Percentiles rank a stretch among this genome's conserved stretches.
These are phyloP conservation scores for Paramecium sonneborni DNA, from an alignment of 73 alveolate genomes.

Conservation along the genomic window DNA sequence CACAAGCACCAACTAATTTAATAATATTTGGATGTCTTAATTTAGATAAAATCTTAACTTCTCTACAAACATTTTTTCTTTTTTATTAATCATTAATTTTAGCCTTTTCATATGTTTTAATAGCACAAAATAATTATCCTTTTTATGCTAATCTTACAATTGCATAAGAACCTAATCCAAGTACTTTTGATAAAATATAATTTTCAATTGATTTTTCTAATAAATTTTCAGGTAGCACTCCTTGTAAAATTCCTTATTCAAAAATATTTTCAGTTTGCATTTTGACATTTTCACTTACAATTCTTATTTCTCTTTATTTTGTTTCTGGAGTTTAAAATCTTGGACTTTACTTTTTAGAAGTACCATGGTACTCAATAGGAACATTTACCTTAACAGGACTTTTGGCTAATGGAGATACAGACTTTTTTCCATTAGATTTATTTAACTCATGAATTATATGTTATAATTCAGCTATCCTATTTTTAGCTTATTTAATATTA, in stretches of 20 bases:
- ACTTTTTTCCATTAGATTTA: neutral
- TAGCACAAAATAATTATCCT: constrained; percentile 59
- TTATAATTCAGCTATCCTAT: neutral
- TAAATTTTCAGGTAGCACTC: neutral
- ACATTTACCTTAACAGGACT: neutral
- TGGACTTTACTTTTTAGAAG: constrained; percentile 28
- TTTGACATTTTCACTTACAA: neutral
- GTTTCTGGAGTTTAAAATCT: constrained; percentile 2
- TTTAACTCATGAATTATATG: constrained; percentile 33
- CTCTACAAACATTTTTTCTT: constrained; percentile 68
- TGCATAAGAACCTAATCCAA: constrained; percentile 87
- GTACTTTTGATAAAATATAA: neutral
- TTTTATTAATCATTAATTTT: constrained; percentile 69
- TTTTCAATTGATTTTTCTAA: neutral
- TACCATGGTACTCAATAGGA: constrained; percentile 30
- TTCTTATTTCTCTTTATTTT: neutral
- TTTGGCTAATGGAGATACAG: constrained; percentile 21
- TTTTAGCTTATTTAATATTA: constrained; percentile 31
- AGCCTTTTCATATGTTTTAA: constrained; percentile 69
- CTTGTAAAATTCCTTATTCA: neutral
- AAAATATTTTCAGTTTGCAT: neutral
- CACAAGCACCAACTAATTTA: constrained; percentile 78
- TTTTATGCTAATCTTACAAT: constrained; percentile 68
- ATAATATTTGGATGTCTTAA: constrained; percentile 87
- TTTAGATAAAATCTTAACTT: constrained; percentile 68